Evolutionary conservation across 805 yeast genomes (phyloP).

Genomic region (Wickerhamomyces sydowiorum): DNA sequence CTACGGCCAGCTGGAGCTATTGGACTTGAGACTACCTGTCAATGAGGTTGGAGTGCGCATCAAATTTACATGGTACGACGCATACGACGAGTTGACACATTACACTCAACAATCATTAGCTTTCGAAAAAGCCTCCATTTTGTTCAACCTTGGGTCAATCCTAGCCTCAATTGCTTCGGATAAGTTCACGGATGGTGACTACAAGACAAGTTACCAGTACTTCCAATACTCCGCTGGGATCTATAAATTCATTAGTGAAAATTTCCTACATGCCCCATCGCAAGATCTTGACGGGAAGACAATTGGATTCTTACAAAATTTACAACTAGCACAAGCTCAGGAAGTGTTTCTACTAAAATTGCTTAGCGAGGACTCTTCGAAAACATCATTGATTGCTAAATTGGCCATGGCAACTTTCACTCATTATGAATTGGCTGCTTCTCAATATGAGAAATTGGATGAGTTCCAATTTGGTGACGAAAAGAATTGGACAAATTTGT

Average conservation of each 20-base stretch:
- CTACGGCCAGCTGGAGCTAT: constrained; percentile 74
- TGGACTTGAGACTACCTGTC: constrained; percentile 73
- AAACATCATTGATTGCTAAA: constrained; percentile 66
- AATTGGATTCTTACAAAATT: constrained; percentile 51
- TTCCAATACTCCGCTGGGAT: constrained; percentile 79
- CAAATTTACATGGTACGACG: constrained; percentile 77
- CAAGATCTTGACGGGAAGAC: constrained; percentile 68
- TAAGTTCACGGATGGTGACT: constrained; percentile 31
- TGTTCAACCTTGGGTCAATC: constrained; percentile 72
- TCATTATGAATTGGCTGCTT: constrained; percentile 47
- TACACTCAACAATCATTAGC: constrained; percentile 76
- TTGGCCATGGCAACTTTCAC: constrained; percentile 58
- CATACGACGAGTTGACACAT: constrained; percentile 43
- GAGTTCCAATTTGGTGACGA: constrained; percentile 34
- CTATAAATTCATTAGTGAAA: constrained; percentile 63
- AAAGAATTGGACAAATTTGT: constrained; percentile 43
- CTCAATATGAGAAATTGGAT: constrained; percentile 35
- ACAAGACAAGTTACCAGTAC: constrained; percentile 52
- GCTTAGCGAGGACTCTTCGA: constrained; percentile 37
- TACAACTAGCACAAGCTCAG: constrained; percentile 85
- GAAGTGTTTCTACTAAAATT: constrained; percentile 72
- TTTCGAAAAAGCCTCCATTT: constrained; percentile 80
- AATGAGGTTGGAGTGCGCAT: constrained; percentile 47
- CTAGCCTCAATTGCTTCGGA: constrained; percentile 45
- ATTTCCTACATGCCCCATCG: constrained; percentile 86